Evolutionary conservation across 768 basidiomycete species (phyloP), one percentile per base, ranked within the genome.

Genomic region (Lactarius vividus): DNA sequence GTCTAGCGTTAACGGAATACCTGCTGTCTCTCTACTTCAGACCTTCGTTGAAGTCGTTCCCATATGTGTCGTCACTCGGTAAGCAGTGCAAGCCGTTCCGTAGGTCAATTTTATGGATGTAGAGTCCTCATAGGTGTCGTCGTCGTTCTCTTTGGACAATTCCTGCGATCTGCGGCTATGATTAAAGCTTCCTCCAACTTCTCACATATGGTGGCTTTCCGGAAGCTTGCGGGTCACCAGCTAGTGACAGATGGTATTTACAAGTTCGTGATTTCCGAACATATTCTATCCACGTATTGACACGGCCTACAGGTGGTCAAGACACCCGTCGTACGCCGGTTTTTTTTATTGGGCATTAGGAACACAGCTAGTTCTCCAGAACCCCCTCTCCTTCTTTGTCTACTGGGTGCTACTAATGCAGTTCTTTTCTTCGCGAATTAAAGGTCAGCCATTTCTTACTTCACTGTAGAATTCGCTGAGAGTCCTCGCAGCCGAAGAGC

Each of bases 291-390:
- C 10, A 18, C 8, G 44, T 57, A 26, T 52, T 52, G 39, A 74
- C 15, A 57, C 49, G 33, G 20, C 40, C 29, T 62, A 52, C 70
- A 94, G 92, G 8, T 91, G 85, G 85, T 89, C 88, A 67, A 86
- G 97, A 16, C 97, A 99, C 77, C 97, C 97, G 13, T 97, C 96
- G 0, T 99, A 99, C 71, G 85, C 92, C 1, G 97, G 96, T 2
- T 99, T 98, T 80, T 96, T 92, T 76, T 98, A 96, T 75, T 98
- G 97, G 97, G 95, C 94, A 0, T 73, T 99, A 31, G 94, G 96
- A 2, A 97, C 94, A 0, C 97, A 99, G 74, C 77, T 98, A 42
- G 84, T 94, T 0, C 81, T 98, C 26, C 94, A 94, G 73, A 99
- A 98, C 73, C 85, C 91, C 0, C 35, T 94, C 18, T 86, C 87